Percentiles rank a stretch among this genome's conserved stretches.
Evolutionary conservation across 2,329 filamentous ascomycete species (phyloP).

Genomic region (Xylaria sp.): DNA sequence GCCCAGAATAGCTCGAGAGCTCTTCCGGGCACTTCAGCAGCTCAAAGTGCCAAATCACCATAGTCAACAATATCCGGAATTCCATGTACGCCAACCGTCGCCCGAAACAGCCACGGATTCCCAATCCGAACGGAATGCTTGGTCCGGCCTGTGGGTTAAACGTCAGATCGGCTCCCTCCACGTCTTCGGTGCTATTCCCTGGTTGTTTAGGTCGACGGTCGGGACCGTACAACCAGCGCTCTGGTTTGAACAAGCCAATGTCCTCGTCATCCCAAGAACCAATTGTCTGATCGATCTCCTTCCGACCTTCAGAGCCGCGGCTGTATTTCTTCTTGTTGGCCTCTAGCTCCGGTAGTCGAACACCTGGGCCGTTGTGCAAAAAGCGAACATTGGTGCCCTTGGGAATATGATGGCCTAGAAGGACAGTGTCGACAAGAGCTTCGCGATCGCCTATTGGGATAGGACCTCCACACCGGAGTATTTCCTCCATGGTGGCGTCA

Average conservation of each 20-base stretch:
- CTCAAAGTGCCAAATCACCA: too few species aligned
- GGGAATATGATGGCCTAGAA: conserved; percentile 29
- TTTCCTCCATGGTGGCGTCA: conserved; percentile 30
- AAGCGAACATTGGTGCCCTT: conserved; percentile 30
- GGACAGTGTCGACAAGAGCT: conserved; percentile 10
- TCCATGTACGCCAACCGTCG: too few species aligned
- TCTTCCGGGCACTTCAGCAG: too few species aligned
- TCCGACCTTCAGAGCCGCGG: background rate
- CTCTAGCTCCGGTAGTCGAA: conserved; percentile 17
- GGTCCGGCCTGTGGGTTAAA: too few species aligned
- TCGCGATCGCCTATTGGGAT: conserved; percentile 10
- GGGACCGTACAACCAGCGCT: conserved; percentile 28
- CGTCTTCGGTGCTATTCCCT: too few species aligned
- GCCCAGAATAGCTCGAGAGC: too few species aligned
- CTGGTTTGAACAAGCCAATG: conserved; percentile 28
- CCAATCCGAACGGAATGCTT: too few species aligned
- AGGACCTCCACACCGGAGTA: background rate
- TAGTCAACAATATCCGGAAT: too few species aligned
- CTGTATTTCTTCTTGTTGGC: conserved; percentile 15
- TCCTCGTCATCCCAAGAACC: conserved; percentile 16
- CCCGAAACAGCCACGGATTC: too few species aligned
- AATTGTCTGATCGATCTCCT: background rate
- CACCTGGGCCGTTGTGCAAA: conserved; percentile 24
- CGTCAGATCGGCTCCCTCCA: too few species aligned
- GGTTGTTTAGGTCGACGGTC: background rate